These are phyloP conservation scores for Astrocystis sublimbata DNA, from an alignment of 495 filamentous ascomycete species.

Conservation along the genomic window DNA sequence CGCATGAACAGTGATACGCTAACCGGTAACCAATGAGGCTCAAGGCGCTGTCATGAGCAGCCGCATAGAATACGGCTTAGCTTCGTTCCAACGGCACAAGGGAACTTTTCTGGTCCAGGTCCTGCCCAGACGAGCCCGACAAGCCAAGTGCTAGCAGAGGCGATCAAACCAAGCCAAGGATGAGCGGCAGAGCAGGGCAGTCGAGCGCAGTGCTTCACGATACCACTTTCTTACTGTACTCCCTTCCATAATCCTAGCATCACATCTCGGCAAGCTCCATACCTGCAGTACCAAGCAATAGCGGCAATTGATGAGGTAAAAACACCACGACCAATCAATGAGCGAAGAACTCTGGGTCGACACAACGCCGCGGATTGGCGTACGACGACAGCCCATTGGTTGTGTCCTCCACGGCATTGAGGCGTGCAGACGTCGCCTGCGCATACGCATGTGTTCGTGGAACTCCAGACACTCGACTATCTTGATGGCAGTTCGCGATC, in stretches of 20 bases:
- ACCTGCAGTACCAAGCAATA: background rate
- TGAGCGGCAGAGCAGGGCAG: too few relatives aligned
- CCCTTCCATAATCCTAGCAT: background rate
- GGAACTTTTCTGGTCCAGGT: too few relatives aligned
- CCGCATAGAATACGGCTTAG: background rate
- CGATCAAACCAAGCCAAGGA: background rate
- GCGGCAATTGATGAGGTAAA: too few relatives aligned
- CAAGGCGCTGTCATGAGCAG: background rate
- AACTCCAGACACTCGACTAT: too few relatives aligned
- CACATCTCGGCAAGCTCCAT: too few relatives aligned
- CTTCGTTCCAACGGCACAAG: slow-evolving; percentile 14
- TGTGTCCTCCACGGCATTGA: too few relatives aligned
- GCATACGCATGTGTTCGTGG: too few relatives aligned
- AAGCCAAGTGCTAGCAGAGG: background rate
- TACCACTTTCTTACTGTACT: background rate
- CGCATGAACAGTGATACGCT: slow-evolving; percentile 1
- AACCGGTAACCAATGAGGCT: slow-evolving; percentile 8
- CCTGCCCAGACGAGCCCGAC: too few relatives aligned
- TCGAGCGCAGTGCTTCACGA: background rate
- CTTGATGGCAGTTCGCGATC: too few relatives aligned
- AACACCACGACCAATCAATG: background rate
- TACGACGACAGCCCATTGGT: background rate
- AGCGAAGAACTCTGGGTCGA: background rate
- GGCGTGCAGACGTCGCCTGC: too few relatives aligned
- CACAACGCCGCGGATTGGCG: background rate